Percentiles rank a stretch among this genome's conserved stretches.
Evolutionary conservation across 2,329 filamentous ascomycete species (phyloP).

Genomic region (Annulohypoxylon truncatum): DNA sequence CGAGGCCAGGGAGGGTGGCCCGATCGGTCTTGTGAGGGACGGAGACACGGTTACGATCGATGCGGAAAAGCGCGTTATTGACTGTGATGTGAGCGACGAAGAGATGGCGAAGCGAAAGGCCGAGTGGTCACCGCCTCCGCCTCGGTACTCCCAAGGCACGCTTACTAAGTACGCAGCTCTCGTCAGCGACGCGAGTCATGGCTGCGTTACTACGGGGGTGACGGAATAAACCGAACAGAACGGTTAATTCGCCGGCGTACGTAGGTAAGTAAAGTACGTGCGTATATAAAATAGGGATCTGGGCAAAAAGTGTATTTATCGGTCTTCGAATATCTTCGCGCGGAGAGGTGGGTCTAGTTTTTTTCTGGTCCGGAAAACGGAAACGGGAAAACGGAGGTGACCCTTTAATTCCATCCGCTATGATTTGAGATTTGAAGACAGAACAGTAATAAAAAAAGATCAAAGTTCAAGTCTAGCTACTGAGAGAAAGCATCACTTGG

Average conservation of each 20-base stretch:
- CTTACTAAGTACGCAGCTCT: conserved; percentile 75
- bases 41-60: conserved; percentile 87
- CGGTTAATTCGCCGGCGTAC: no score
- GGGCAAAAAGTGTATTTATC: conserved; percentile 31
- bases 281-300: conserved; percentile 4
- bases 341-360: conserved; percentile 13
- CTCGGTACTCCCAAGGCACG: conserved; percentile 71
- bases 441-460: conserved; percentile 25
- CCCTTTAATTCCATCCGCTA: conserved; percentile 4
- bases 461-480: conserved; percentile 11
- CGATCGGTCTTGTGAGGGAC: conserved; percentile 83
- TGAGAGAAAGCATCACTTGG: not conserved
- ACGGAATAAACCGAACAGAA: not conserved
- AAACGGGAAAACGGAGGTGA: conserved; percentile 17
- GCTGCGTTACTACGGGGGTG: conserved; percentile 62
- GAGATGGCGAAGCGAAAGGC: conserved; percentile 69
- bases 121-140: conserved; percentile 71
- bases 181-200: conserved; percentile 69
- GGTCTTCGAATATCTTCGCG: conserved; percentile 10
- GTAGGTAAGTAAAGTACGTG: not conserved
- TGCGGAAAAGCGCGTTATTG: conserved; percentile 75
- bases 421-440: conserved; percentile 1
- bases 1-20: conserved; percentile 86
- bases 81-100: conserved; percentile 74
- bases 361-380: conserved; percentile 23